Percentiles rank a stretch among this genome's conserved stretches.
Conservation (phyloP, 2,329 filamentous ascomycete genomes). For the Pestalotiopsis sp. region DNA sequence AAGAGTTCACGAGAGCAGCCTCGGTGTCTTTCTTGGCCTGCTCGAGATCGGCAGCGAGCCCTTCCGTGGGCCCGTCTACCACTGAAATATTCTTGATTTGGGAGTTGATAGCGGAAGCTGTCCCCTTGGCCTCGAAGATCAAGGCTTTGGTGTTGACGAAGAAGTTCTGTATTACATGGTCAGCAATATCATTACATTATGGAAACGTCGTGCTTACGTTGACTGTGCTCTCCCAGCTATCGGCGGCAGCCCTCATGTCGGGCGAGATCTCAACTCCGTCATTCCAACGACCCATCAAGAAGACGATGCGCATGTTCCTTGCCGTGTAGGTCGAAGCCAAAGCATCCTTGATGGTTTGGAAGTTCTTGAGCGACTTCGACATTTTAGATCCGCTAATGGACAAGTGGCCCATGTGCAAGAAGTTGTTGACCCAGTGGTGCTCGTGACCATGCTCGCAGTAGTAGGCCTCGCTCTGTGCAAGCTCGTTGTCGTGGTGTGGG, state of each 20-base stretch:
- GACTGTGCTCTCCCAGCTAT: conserved; percentile 79
- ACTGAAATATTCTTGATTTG: conserved; percentile 42
- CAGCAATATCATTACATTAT: background rate
- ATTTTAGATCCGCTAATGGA: conserved; percentile 91
- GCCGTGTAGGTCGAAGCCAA: conserved; percentile 72
- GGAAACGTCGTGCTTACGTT: conserved; percentile 48
- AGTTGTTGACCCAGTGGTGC: conserved; percentile 91
- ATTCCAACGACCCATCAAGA: conserved; percentile 86
- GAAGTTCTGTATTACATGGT: conserved; percentile 48
- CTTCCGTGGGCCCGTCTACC: conserved; percentile 29
- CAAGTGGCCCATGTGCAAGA: conserved; percentile 92
- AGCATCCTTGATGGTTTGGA: conserved; percentile 88
- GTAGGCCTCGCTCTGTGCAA: conserved; percentile 79
- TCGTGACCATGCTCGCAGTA: conserved; percentile 54
- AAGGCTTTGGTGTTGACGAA: conserved; percentile 60
- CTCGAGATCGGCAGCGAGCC: conserved; percentile 44
- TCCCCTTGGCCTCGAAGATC: conserved; percentile 45
- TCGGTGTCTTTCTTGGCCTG: conserved; percentile 58
- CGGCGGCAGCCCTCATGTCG: conserved; percentile 74
- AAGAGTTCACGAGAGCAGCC: conserved; percentile 75
- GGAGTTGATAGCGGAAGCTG: conserved; percentile 23
- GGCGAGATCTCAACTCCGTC: conserved; percentile 90
- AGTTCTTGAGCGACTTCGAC: conserved; percentile 95
- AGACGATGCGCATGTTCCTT: conserved; percentile 80
- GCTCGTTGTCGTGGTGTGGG: conserved; percentile 86